Evolutionary conservation across 805 yeast genomes (phyloP), one percentile per base, ranked within the genome.

Genomic region (Lipomyces yamanashiensis): DNA sequence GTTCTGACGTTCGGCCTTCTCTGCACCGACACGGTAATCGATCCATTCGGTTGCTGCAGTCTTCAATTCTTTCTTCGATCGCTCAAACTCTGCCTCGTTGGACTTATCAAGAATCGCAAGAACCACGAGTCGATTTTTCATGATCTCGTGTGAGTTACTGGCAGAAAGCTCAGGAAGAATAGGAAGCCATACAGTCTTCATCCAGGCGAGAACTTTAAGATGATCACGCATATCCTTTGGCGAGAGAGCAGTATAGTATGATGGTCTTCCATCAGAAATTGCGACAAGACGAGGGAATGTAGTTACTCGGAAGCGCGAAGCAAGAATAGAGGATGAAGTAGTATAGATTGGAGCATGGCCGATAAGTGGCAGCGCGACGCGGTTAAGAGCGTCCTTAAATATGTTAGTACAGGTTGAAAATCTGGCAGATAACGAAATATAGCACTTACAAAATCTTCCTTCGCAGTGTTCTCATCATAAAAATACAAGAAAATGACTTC

Each of bases 91-190:
- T 15, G 57, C 69, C 39, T 59, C 67, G 48, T 74, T 70, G 13
- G 73, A 67, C 44, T 73, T 71, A 59, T 76, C 75, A 12, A 76
- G 65, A 19, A 75, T 61, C 2, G 71, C 77, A 43, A 76, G 66
- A 10, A 74, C 77, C 15, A 76, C 73, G 28, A 69, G 68, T 13
- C 73, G 67, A 4, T 72, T 70, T 36, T 70, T 64, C 60, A 67
- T 66, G 41, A 75, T 68, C 36, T 74, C 76, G 33, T 71, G 61
- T 13, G 75, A 75, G 64, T 72, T 76, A n/a, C 68, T 66, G n/a
- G 77, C 75, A 1, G 76, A 72, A 36, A 76, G 65, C 62, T 76
- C 77, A 13, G 78, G 77, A n/a, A 74, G 74, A 17, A 73, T 61
- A 7, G 76, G 73, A 13, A 73, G 67, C 77, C 78, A 75, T n/a